A percentile compares a stretch with the other conserved stretches of the same genome.
These are phyloP conservation scores for Berkeleyomyces basicola DNA, from an alignment of 2,329 filamentous ascomycete species.

Conservation along the genomic window DNA sequence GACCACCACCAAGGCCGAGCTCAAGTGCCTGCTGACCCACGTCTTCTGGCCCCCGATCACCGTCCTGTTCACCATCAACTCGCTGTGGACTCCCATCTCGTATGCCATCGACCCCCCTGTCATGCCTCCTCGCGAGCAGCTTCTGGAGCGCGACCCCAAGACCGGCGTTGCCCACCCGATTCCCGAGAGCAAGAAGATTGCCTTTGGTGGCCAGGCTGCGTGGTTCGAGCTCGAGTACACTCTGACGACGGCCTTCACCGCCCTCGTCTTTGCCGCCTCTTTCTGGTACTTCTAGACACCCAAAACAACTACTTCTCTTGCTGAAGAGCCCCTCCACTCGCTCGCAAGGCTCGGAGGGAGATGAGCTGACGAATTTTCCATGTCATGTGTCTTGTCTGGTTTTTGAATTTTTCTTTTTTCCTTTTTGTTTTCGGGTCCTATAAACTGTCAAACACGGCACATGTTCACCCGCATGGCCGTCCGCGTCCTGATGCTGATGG, in stretches of 20 bases:
- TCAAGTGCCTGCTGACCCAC: slow-evolving; percentile 39
- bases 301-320: background rate
- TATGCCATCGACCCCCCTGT: slow-evolving; percentile 44
- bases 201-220: slow-evolving; percentile 35
- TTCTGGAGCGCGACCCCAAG: slow-evolving; percentile 38
- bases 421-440: background rate
- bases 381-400: slow-evolving; percentile 10
- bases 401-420: background rate
- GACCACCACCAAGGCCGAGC: slow-evolving; percentile 23
- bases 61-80: slow-evolving; percentile 37
- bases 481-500: background rate
- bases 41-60: slow-evolving; percentile 45
- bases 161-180: slow-evolving; percentile 37
- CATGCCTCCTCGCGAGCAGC: slow-evolving; percentile 39
- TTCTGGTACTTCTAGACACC: slow-evolving; percentile 17
- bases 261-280: slow-evolving; percentile 30
- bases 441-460: background rate
- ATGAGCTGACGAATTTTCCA: slow-evolving; percentile 12
- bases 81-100: slow-evolving; percentile 40
- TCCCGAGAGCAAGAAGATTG: slow-evolving; percentile 34
- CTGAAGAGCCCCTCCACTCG: background rate
- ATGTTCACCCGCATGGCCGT: background rate
- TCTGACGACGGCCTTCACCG: slow-evolving; percentile 32
- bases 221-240: slow-evolving; percentile 41
- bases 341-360: background rate